Evolutionary conservation across 2,329 filamentous ascomycete species (phyloP), one percentile per base, ranked within the genome.

Genomic region (Fusarium agapanthi): DNA sequence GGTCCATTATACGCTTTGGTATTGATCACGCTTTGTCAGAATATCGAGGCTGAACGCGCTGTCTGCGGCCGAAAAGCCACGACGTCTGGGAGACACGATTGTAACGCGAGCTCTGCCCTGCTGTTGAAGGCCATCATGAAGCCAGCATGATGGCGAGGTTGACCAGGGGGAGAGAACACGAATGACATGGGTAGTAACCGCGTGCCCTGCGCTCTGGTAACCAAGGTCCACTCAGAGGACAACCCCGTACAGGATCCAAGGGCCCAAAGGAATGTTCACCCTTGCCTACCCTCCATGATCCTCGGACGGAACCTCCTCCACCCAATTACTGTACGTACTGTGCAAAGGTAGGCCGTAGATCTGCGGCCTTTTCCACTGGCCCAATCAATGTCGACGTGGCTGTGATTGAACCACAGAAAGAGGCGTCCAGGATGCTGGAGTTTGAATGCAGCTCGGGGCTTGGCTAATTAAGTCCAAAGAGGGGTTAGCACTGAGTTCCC

Each of bases 281-380:
- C 63, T 55, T 38, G 24, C 30, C 54, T 34, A 50, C 24, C 41
- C 41, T 57, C 32, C 40, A 45, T 35, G 40, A 53, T 57, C 54
- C 54, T 50, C 24, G 43, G 61, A 67, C 70, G 55, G 45, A 30
- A 67, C 41, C 53, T 65, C 63, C 65, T 61, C 56, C 69, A 68
- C 64, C 50, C 43, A 8, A 54, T 65, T 72, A 77, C 76, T 75
- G 74, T 76, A 76, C 67, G 75, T 55, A 53, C 76, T 75, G 34
- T 54, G 50, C 50, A n/a, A 18, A 40, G 50, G 24, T 54, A 54
- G 24, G 24, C 34, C 34, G 50, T 61, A 78, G 78, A 80, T 80
- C 78, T 80, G 77, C 78, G 78, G 67, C 67, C 75, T 78, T 77
- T 77, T 77, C 61, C 70, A 67, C 50, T 54, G 34, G 41, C 43